Conservation (phyloP, 2,329 filamentous ascomycete species). For the Calonectria pseudoturangicola region DNA sequence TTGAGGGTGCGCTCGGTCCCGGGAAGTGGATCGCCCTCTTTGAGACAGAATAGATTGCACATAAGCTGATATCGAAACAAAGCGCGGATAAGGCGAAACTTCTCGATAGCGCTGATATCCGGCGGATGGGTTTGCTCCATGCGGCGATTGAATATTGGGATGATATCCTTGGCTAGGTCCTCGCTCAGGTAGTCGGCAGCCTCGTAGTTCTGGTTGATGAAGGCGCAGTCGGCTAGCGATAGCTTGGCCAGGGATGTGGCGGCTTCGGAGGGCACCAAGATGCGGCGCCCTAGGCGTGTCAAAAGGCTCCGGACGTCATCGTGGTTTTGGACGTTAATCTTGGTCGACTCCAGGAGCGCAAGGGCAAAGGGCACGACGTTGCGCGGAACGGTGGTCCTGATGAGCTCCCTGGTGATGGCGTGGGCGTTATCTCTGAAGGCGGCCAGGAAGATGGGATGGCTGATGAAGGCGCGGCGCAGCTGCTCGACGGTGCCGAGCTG, state of each 20-base stretch:
- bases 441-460: conserved; percentile 12
- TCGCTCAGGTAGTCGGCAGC: not conserved
- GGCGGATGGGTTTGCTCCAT: not conserved
- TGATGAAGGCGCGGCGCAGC: conserved; percentile 8
- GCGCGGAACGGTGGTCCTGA: not conserved
- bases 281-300: not conserved
- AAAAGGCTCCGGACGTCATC: conserved; percentile 6
- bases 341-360: not conserved
- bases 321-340: not conserved
- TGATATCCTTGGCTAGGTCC: not conserved
- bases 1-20: not conserved
- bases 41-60: conserved; percentile 22
- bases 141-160: not conserved
- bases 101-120: not conserved
- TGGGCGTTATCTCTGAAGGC: conserved; percentile 12
- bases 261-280: conserved; percentile 6
- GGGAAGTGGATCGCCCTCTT: not conserved
- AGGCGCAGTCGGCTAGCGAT: conserved; percentile 21
- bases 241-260: conserved; percentile 2
- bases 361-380: not conserved
- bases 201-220: conserved; percentile 11
- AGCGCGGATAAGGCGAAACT: conserved; percentile 7
- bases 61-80: conserved; percentile 18
- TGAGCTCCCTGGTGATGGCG: conserved; percentile 4
- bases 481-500: conserved; percentile 5